Evolutionary conservation across 1,139 yeast species (phyloP), one percentile per base, ranked within the genome.

Genomic region (Nakaseomyces delphensis): DNA sequence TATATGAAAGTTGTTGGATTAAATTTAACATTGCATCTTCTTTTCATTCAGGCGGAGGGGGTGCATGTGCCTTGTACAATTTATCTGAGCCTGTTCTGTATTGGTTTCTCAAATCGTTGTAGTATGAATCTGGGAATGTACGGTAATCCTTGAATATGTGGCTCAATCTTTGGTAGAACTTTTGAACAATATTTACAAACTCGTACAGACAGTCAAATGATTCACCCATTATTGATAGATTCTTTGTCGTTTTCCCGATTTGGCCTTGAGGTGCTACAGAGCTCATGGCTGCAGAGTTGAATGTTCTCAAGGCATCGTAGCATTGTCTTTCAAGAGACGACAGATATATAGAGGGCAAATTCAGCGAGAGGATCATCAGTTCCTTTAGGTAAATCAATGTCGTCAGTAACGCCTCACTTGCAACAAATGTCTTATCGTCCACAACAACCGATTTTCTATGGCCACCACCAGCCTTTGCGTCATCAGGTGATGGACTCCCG

Each of bases 361-460:
- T 59, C 3, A 50, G 48, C 3, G 65, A 52, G 8, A 66, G 47
- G 9, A 63, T 56, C 36, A 67, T 48, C 4, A 60, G 40, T 13
- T 59, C 63, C 25, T 55, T 59, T 7, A 65, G 50, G 5, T 57
- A 49, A 8, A 48, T 46, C 11, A 66, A 55, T 3, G 60, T 45
- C 10, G 52, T 47, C 10, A 66, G 44, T 28, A 66, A 47, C 0
- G 69, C 55, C n/a, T 60, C 58, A 47, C 66, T 63, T 3, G 70
- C 68, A 21, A 66, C 70, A 54, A 65, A 66, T 0, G 69, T 65
- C 43, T 66, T 67, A 40, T 66, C 68, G 9, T 65, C 67, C 31
- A 66, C 66, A 31, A 66, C 67, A 37, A 66, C 65, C 1, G 69
- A 66, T 50, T 67, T 63, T 43, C 65, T 60, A 42, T 64, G 65